Conservation (phyloP, 106 monocot genomes). For the Platanthera guangdongensis region DNA sequence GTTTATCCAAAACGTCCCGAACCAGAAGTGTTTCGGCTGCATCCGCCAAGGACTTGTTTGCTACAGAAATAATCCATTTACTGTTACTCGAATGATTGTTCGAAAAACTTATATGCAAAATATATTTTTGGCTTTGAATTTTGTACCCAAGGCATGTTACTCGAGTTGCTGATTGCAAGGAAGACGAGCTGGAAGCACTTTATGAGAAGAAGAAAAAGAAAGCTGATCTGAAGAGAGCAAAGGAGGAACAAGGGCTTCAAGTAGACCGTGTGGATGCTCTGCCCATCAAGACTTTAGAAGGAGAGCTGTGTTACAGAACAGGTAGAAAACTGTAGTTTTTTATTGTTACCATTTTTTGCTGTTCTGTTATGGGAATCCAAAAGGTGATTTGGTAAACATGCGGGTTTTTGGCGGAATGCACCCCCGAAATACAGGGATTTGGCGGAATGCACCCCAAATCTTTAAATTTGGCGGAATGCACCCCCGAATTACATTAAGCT, state of each 20-base stretch:
- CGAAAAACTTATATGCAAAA: not conserved
- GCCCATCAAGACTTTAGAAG: conserved; percentile 80
- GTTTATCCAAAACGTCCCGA: not conserved
- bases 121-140: not conserved
- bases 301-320: conserved; percentile 49
- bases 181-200: conserved; percentile 74
- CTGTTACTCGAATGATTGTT: not conserved
- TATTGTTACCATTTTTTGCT: not conserved
- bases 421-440: no score
- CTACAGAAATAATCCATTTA: not conserved
- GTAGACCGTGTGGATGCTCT: conserved; percentile 85
- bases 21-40: not conserved
- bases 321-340: conserved; percentile 18
- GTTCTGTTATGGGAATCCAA: not conserved
- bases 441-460: no score
- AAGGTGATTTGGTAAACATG: not conserved
- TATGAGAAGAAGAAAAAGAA: conserved; percentile 74
- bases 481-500: no score
- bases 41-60: not conserved
- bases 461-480: no score
- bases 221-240: conserved; percentile 18
- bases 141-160: conserved; percentile 54
- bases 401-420: no score
- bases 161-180: conserved; percentile 60
- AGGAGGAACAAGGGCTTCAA: conserved; percentile 32